These are phyloP conservation scores for Kokia cookei DNA, from an alignment of 441 rosid genomes.

Conservation along the genomic window DNA sequence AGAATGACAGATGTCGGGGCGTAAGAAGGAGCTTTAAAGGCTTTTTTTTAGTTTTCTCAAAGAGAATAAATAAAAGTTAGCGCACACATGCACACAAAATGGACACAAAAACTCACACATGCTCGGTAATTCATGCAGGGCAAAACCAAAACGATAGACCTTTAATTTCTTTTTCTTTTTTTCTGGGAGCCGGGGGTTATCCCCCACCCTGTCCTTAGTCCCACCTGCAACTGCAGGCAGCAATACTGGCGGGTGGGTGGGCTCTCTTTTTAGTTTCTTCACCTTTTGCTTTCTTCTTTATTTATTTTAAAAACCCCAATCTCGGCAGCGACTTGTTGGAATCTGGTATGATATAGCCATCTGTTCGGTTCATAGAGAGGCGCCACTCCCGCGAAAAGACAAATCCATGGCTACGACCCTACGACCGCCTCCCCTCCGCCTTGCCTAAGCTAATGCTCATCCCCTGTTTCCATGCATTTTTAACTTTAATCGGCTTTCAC, in stretches of 20 bases:
- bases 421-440: neutral
- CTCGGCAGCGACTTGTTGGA: neutral
- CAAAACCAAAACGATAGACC: neutral
- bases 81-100: neutral
- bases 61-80: neutral
- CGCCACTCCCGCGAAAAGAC: neutral
- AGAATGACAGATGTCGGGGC: conserved; percentile 7
- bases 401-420: neutral
- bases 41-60: neutral
- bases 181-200: neutral
- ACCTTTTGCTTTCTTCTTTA: neutral
- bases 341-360: neutral
- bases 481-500: neutral
- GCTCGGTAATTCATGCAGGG: neutral
- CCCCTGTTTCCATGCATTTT: neutral
- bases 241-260: neutral
- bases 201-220: neutral
- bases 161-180: neutral
- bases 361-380: conserved; percentile 4
- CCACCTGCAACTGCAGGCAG: neutral
- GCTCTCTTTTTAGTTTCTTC: neutral
- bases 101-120: neutral
- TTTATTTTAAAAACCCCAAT: neutral
- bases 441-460: neutral
- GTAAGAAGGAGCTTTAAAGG: neutral